These are phyloP conservation scores for Comarum palustre DNA, from an alignment of 306 rosid species.

Conservation along the genomic window DNA sequence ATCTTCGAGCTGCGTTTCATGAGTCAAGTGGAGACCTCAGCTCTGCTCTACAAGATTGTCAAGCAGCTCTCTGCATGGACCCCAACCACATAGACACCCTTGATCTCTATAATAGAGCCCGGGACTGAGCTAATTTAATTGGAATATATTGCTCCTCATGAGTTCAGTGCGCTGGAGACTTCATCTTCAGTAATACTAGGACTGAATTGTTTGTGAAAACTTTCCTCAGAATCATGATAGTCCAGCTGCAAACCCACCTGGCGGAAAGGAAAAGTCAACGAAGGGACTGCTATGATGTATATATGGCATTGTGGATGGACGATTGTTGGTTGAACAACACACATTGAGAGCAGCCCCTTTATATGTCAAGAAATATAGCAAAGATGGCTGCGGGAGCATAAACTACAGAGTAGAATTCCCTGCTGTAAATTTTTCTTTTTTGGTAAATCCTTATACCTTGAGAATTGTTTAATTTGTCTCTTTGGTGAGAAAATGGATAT, in stretches of 20 bases:
- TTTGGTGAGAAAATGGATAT: constrained; percentile 2
- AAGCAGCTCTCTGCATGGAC: constrained; percentile 77
- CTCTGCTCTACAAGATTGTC: constrained; percentile 62
- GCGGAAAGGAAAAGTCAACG: not conserved
- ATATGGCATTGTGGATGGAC: constrained; percentile 1
- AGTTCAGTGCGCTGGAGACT: constrained; percentile 7
- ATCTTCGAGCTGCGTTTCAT: constrained; percentile 76
- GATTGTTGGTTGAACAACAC: not conserved
- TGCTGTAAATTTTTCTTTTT: not conserved
- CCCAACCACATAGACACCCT: constrained; percentile 65
- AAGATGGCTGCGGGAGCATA: constrained; percentile 1
- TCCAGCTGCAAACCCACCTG: constrained; percentile 17
- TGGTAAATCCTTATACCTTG: not conserved
- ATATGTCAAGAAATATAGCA: constrained; percentile 15
- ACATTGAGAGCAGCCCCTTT: constrained; percentile 15
- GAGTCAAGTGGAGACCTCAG: constrained; percentile 59
- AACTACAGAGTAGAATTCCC: constrained; percentile 10
- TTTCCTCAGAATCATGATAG: constrained; percentile 16
- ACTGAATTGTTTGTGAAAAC: not conserved
- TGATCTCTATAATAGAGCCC: constrained; percentile 52
- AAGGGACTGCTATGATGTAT: constrained; percentile 1
- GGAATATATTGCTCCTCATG: not conserved
- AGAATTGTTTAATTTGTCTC: constrained; percentile 8
- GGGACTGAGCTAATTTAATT: constrained; percentile 26
- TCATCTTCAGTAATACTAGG: constrained; percentile 9